These are phyloP conservation scores for Lasiosphaeria ovina DNA, from an alignment of 495 filamentous ascomycete genomes.

Conservation along the genomic window DNA sequence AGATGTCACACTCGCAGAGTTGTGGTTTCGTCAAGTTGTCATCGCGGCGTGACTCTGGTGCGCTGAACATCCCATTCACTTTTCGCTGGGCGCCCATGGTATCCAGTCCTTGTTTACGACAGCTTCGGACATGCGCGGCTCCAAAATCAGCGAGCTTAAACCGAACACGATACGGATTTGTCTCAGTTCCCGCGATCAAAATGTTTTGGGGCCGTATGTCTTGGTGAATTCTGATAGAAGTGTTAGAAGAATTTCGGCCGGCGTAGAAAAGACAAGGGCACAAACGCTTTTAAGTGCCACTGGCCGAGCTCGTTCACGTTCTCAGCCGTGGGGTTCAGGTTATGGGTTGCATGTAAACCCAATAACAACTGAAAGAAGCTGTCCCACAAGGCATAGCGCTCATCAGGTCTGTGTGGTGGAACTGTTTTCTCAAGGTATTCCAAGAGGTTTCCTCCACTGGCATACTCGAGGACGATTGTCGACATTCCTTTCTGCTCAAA, in stretches of 20 bases:
- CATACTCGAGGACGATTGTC: constrained; percentile 10
- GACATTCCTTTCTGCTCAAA: constrained; percentile 6
- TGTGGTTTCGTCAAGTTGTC: constrained; percentile 6
- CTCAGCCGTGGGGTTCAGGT: not conserved
- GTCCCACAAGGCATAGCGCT: constrained; percentile 1
- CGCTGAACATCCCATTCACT: constrained; percentile 10
- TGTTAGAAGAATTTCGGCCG: not conserved
- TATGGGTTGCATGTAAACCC: constrained; percentile 1
- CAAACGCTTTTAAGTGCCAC: not conserved
- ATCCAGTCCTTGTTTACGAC: constrained; percentile 1
- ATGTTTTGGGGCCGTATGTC: constrained; percentile 12
- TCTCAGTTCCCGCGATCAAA: not conserved
- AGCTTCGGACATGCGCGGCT: constrained; percentile 8
- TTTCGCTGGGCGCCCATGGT: constrained; percentile 6
- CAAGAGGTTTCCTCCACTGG: constrained; percentile 3
- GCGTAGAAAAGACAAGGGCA: not conserved
- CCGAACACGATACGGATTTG: not conserved
- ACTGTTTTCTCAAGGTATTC: constrained; percentile 2
- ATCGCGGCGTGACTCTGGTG: constrained; percentile 9
- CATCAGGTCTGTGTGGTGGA: not conserved
- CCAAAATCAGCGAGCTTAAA: constrained; percentile 11
- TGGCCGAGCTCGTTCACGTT: not conserved
- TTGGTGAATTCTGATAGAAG: constrained; percentile 4
- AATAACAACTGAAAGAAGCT: constrained; percentile 2
- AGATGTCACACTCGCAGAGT: not conserved